Base-by-base conservation (phyloP, 2,329 filamentous ascomycete species). In the Ophiostoma novo-ulmi region DNA sequence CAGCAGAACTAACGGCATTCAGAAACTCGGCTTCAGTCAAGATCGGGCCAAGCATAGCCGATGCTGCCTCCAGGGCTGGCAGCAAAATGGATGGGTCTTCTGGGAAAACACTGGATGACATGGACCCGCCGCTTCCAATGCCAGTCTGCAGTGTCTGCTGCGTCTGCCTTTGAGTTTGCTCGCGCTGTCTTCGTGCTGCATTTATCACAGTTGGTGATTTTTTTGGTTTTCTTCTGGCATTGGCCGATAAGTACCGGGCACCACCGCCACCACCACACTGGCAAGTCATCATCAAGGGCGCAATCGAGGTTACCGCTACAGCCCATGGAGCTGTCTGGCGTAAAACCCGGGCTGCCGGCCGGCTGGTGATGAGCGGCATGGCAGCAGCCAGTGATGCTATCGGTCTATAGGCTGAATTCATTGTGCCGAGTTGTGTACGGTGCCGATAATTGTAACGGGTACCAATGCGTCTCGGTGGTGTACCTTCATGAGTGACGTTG, bases 21-120 rank as follows among this genome's bases (percentile, higher is more conserved):
- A 71, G 3, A 20, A 73, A 74, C 52, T 71, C 70, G 0, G 44
- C 41, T 7, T 39, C 31, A 20, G 72, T 67, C 55, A 73, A 5
- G 20, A 44, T n/a, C 3, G 22, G 39, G 14, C 26, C 41, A 11
- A 70, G 20, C 5, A n/a, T 39, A 6, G 11, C 22, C 1, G 68
- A 66, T 13, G 71, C 72, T 26, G 20, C 22, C 8, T 67, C 55
- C 20, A 73, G 48, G 3, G 65, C 55, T 6, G 26, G 36, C 2
- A 41, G 2, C 38, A 72, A 36, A 3, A 35, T 6, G 8, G 48
- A 10, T 7, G 7, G n/a, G n/a, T 72, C 68, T 4, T 61, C 69
- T 17, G 69, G 64, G 11, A 73, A 69, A 48, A 68, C 11, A 20
- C 58, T 61, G 48, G 5, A 48, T n/a, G 52, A 35, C 39, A n/a